Percentiles rank a stretch among this genome's conserved stretches.
Conservation (phyloP, 2,329 filamentous ascomycete species). For the Stylonectria norvegica region DNA sequence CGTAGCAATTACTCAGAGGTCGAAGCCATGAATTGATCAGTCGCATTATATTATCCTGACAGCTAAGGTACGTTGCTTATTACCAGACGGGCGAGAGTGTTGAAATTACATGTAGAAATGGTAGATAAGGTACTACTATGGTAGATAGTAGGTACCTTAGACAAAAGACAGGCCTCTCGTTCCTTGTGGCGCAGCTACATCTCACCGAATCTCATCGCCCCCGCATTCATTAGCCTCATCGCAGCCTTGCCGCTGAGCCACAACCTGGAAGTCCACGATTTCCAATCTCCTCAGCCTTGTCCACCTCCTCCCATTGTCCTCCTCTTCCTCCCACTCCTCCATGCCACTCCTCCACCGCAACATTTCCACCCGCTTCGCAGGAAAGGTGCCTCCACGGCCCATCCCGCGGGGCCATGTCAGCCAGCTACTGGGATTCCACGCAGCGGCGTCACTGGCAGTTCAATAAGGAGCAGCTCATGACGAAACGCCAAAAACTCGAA, state of each 20-base stretch:
- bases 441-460: conserved; percentile 91
- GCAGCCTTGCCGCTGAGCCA: not conserved
- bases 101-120: no score
- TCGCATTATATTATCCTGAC: no score
- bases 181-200: no score
- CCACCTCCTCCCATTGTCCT: not conserved
- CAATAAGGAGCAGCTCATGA: conserved; percentile 72
- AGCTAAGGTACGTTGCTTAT: no score
- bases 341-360: not conserved
- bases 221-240: no score
- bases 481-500: conserved; percentile 72
- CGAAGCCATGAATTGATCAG: no score
- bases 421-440: conserved; percentile 95
- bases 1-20: no score
- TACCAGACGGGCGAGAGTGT: no score
- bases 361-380: not conserved
- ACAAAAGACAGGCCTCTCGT: no score
- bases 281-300: not conserved
- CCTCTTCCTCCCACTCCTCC: not conserved
- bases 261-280: not conserved
- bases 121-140: no score
- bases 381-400: conserved; percentile 11
- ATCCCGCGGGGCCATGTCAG: conserved; percentile 62
- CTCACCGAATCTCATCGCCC: no score
- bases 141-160: no score